Evolutionary conservation across 108 stramenopile genomes (phyloP), one percentile per base, ranked within the genome.

Genomic region (Fragilaria crotonensis): DNA sequence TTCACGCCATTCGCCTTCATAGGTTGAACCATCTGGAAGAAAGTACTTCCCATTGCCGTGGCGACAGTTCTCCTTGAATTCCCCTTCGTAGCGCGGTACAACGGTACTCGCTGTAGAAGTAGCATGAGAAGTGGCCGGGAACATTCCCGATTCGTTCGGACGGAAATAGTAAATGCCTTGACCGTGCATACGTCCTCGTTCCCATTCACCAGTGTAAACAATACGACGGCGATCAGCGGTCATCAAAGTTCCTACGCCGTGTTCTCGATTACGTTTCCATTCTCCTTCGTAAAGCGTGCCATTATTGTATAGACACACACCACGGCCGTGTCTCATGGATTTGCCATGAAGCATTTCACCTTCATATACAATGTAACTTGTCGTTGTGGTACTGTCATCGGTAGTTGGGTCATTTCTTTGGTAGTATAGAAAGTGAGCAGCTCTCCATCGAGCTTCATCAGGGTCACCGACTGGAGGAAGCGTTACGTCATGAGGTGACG

Each of bases 201-300:
- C 85, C 81, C 82, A 95, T 23, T 90, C 90, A 17, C 94, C 94
- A 33, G 76, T 52, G 53, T 95, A 95, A 29, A 95, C 77, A 19
- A 87, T 70, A 29, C 71, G 68, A 5, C 50, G 68, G 2, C 91
- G 85, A 56, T 95, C 89, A 0, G 79, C 62, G 5, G 83, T 78
- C 81, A 87, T 75, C 33, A 95, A 59, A 5, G 52, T 73, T 2
- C 94, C 94, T 11, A 64, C 57, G 4, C 94, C 94, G 63, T 93
- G 94, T 56, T 95, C 94, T 60, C 80, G 79, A 64, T 90, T 89
- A 2, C 71, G 64, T 58, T 70, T 75, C 94, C 94, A 95, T 50
- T 76, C 61, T 17, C 94, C 88, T 73, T 95, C 94, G 59, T 95
- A 95, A 54, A 93, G 63, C 48, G 77, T 77, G 21, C 67, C 66